These are phyloP conservation scores for Globisporangium iwayamae DNA, from an alignment of 352 stramenopile genomes.

Conservation along the genomic window DNA sequence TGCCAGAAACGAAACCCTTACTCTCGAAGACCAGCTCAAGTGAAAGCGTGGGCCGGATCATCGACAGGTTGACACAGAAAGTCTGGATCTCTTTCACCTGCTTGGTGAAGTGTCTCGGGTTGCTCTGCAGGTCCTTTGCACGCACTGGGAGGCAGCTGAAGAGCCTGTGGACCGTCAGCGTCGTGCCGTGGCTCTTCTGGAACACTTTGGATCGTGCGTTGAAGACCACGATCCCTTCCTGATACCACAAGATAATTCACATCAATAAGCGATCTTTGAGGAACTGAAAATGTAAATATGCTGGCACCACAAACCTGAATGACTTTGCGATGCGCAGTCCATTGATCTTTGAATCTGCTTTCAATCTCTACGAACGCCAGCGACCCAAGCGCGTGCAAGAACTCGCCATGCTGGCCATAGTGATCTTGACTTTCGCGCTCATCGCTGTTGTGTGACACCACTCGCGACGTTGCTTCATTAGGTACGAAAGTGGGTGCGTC, in stretches of 20 bases:
- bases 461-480: constrained; percentile 30
- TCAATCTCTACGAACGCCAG: constrained; percentile 60
- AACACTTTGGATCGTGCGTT: constrained; percentile 43
- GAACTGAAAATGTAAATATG: neutral
- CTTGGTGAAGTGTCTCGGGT: constrained; percentile 28
- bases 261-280: neutral
- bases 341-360: constrained; percentile 47
- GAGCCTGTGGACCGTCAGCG: constrained; percentile 41
- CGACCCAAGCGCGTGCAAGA: constrained; percentile 40
- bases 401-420: constrained; percentile 52
- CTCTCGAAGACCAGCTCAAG: constrained; percentile 53
- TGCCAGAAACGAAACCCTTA: constrained; percentile 6
- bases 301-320: constrained; percentile 35
- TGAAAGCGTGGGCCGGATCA: constrained; percentile 71
- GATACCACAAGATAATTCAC: neutral
- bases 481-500: too few species aligned
- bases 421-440: neutral
- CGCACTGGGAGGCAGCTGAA: constrained; percentile 66
- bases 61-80: constrained; percentile 52
- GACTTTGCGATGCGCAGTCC: constrained; percentile 66
- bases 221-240: constrained; percentile 55
- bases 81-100: constrained; percentile 37
- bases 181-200: constrained; percentile 42
- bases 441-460: neutral
- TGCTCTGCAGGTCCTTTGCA: constrained; percentile 33